Base-by-base conservation (phyloP, 2,329 filamentous ascomycete species). In the Trichoderma atrobrunneum region DNA sequence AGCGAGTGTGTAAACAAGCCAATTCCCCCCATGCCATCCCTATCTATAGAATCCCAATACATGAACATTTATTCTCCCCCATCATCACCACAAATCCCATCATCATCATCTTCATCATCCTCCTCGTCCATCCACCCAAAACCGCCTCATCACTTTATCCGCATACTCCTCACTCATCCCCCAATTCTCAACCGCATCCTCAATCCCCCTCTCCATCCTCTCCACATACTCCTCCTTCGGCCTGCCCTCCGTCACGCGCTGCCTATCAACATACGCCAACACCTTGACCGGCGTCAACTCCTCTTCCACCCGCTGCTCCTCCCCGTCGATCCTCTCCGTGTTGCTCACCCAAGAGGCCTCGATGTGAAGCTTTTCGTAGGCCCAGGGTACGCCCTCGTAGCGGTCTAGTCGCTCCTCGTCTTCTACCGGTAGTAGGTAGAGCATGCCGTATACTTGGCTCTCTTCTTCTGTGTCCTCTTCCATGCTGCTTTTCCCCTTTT, bases 141-240 rank as follows among this genome's bases (percentile, higher is more conserved):
- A 91, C 73, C 76, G 80, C 78, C 89, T 83, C 82, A 91, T 82
- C 7, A 89, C 85, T 34, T 77, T 73, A 3, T 86, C 78, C 7
- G 90, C 88, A 80, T 91, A 92, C 51, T 72, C 76, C 76, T 79
- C 73, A 36, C 89, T 87, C 77, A 92, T 78, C 0, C 87, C 88
- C 80, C 83, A 84, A 74, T 84, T 80, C 73, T 76, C 77, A 18
- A 87, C 73, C 30, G 88, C 90, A 81, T 93, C 90, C 36, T 80
- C 75, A 32, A 92, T 88, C 1, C 88, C 90, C 74, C 79, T 80
- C 78, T 92, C 91, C 88, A 93, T 91, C 32, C 90, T 80, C 57
- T 80, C 83, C 8, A 92, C 80, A 76, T 92, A 92, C 81, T 92
- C 90, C 3, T 82, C 76, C 76, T 81, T 80, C 3, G 89, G 86